phyloP scores from a whole-genome alignment of 257 asterid genomes.

The Capsicum chinense region DNA sequence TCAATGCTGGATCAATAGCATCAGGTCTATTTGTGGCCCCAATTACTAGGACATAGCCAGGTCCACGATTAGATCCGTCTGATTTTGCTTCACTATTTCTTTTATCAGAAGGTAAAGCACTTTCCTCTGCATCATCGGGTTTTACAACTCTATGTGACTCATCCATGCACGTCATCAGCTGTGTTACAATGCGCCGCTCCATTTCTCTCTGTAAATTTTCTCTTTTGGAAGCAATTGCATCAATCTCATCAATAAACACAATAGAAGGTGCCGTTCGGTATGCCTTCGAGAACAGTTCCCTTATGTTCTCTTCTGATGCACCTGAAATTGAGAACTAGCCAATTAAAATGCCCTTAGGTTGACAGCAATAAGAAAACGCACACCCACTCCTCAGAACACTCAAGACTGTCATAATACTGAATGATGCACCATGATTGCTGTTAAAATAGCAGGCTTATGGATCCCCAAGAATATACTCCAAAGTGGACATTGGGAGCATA shows the following conservation, averaged over 20 bases:
- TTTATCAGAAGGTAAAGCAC: constrained; percentile 30
- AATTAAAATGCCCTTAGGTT: background rate
- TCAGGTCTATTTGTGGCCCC: constrained; percentile 95
- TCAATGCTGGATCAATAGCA: constrained; percentile 81
- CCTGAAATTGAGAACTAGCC: constrained; percentile 48
- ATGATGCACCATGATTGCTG: background rate
- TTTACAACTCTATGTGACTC: constrained; percentile 55
- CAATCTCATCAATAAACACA: constrained; percentile 93
- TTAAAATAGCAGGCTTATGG: background rate
- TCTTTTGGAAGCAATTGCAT: constrained; percentile 90
- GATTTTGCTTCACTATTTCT: constrained; percentile 31
- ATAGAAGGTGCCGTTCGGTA: constrained; percentile 88
- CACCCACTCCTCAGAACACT: constrained; percentile 11
- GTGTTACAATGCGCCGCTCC: constrained; percentile 89
- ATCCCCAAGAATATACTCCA: background rate
- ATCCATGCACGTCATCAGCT: constrained; percentile 90
- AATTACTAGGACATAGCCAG: constrained; percentile 81
- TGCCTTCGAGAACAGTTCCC: constrained; percentile 81
- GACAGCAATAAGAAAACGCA: background rate
- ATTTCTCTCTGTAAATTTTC: constrained; percentile 78
- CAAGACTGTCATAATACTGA: background rate
- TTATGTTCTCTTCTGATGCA: constrained; percentile 85
- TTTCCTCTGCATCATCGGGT: constrained; percentile 41
- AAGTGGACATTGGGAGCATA: background rate
- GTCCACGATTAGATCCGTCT: constrained; percentile 43